Percentiles rank a stretch among this genome's conserved stretches.
These are phyloP conservation scores for Halenospora varia DNA, from an alignment of 495 filamentous ascomycete genomes.

Conservation along the genomic window DNA sequence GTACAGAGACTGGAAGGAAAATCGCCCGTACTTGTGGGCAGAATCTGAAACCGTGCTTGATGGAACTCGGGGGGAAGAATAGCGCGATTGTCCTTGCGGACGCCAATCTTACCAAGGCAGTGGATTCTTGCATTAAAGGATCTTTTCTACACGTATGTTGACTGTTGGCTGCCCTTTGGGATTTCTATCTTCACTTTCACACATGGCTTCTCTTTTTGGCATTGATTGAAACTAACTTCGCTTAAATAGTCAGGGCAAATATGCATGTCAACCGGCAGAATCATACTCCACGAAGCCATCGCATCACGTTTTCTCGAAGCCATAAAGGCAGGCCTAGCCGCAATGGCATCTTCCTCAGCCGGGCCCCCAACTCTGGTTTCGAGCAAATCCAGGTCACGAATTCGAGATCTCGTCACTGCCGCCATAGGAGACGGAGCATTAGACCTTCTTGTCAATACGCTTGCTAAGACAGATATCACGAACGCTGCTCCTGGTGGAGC, in stretches of 20 bases:
- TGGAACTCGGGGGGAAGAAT: constrained; percentile 39
- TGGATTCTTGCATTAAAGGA: constrained; percentile 41
- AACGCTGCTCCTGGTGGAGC: no score
- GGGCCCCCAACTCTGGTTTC: constrained; percentile 52
- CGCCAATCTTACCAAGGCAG: constrained; percentile 56
- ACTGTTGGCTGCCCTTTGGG: no score
- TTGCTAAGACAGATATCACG: no score
- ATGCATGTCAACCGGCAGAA: constrained; percentile 87
- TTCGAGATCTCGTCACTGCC: constrained; percentile 58
- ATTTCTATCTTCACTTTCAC: background rate
- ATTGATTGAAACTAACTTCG: background rate
- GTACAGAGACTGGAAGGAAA: constrained; percentile 50
- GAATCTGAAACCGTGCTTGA: constrained; percentile 13
- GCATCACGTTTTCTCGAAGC: constrained; percentile 61
- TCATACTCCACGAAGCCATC: constrained; percentile 72
- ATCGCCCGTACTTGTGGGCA: constrained; percentile 42
- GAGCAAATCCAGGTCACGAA: no score
- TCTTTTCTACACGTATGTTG: constrained; percentile 41
- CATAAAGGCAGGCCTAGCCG: constrained; percentile 36
- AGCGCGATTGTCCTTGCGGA: constrained; percentile 59
- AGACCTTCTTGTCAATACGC: constrained; percentile 53
- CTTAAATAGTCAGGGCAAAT: constrained; percentile 57
- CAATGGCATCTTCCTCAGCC: constrained; percentile 24
- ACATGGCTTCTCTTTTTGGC: background rate
- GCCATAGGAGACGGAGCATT: constrained; percentile 64